These are phyloP conservation scores for Ochromonas danica DNA, from an alignment of 108 stramenopile genomes.

Conservation along the genomic window DNA sequence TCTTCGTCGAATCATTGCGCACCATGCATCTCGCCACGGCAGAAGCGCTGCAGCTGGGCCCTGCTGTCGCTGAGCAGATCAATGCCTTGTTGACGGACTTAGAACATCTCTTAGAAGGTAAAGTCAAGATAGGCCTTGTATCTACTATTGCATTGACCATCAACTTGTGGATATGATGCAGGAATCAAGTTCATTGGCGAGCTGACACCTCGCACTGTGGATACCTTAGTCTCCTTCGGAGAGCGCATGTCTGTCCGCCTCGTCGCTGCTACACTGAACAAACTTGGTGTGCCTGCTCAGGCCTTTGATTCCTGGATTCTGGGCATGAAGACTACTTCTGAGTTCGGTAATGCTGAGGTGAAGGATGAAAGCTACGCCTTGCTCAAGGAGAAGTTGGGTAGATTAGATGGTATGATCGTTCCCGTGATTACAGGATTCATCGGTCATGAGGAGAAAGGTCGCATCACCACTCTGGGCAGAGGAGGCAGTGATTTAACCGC, in stretches of 20 bases:
- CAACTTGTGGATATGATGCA: background rate
- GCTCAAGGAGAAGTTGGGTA: background rate
- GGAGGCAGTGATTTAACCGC: conserved; percentile 93
- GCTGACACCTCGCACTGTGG: conserved; percentile 75
- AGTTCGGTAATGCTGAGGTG: conserved; percentile 84
- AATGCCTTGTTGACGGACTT: background rate
- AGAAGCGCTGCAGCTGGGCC: conserved; percentile 53
- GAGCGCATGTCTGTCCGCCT: conserved; percentile 85
- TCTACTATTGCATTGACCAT: background rate
- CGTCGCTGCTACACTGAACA: conserved; percentile 84
- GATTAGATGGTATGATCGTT: conserved; percentile 73
- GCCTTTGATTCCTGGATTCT: conserved; percentile 91
- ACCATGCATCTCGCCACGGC: conserved; percentile 75
- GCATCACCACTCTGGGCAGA: conserved; percentile 88
- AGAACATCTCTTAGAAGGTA: background rate
- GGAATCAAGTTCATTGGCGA: conserved; percentile 70
- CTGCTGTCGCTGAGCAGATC: background rate
- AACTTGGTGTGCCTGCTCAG: conserved; percentile 85
- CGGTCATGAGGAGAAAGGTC: conserved; percentile 73
- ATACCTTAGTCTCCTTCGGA: conserved; percentile 86
- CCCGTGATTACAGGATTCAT: conserved; percentile 95
- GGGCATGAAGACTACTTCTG: conserved; percentile 77
- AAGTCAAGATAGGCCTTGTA: background rate
- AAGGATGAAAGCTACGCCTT: background rate
- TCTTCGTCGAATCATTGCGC: conserved; percentile 79